A percentile compares a stretch with the other conserved stretches of the same genome.
Evolutionary conservation across 2,329 filamentous ascomycete genomes (phyloP).

Genomic region (Fusarium albosuccineum): DNA sequence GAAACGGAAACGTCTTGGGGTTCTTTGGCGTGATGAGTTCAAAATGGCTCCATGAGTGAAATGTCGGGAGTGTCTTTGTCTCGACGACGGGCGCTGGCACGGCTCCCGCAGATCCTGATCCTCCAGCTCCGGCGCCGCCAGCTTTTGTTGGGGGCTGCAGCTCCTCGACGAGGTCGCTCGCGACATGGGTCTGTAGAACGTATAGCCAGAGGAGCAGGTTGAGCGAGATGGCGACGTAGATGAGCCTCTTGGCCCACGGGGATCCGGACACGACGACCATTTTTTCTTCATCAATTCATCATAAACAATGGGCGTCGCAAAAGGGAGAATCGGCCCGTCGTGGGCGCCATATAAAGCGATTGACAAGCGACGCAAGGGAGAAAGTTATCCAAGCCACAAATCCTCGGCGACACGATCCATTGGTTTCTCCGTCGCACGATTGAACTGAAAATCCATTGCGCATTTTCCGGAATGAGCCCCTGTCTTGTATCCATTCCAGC

Average conservation of each 20-base stretch:
- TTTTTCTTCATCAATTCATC: not conserved
- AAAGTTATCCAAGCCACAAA: conserved; percentile 2
- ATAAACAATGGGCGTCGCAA: not conserved
- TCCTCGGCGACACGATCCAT: not conserved
- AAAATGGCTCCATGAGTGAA: conserved; percentile 39
- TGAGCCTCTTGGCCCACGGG: conserved; percentile 30
- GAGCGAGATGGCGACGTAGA: conserved; percentile 9
- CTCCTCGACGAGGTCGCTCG: conserved; percentile 4
- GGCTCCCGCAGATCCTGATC: not conserved
- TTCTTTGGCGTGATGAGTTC: conserved; percentile 32
- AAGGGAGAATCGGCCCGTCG: conserved; percentile 11
- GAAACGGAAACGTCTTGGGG: conserved; percentile 31
- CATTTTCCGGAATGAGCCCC: conserved; percentile 33
- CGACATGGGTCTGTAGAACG: not conserved
- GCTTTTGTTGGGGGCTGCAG: conserved; percentile 6
- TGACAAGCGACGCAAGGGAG: conserved; percentile 31
- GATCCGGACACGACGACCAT: conserved; percentile 38
- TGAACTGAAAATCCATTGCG: not conserved
- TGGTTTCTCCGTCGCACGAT: not conserved
- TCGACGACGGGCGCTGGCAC: not conserved
- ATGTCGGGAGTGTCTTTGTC: conserved; percentile 10
- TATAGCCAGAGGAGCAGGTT: conserved; percentile 32
- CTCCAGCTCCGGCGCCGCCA: not conserved
- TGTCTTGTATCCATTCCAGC: conserved; percentile 30
- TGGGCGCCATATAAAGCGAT: conserved; percentile 22